Percentiles rank a stretch among this genome's conserved stretches.
phyloP scores from a whole-genome alignment of 129 eudicot genomes.

The Apium graveolens region DNA sequence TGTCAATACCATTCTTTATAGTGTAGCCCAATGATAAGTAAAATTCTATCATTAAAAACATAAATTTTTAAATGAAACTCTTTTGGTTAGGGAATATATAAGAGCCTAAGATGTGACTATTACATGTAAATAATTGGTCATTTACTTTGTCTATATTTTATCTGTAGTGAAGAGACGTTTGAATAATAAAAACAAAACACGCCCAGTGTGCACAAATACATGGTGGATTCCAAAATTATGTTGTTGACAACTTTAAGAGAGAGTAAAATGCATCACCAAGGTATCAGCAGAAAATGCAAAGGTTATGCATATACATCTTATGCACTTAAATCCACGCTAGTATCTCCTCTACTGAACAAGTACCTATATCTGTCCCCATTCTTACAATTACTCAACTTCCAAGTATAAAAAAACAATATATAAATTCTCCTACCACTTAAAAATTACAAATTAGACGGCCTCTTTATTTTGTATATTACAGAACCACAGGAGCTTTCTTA shows the following conservation, averaged over 20 bases:
- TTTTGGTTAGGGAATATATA: neutral
- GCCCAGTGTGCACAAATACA: neutral
- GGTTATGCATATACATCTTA: neutral
- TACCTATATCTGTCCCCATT: neutral
- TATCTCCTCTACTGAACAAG: neutral
- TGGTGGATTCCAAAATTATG: neutral
- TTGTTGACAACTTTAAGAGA: neutral
- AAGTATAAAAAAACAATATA: neutral
- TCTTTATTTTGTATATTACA: neutral
- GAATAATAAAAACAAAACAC: neutral
- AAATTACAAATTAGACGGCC: neutral
- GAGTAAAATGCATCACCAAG: neutral
- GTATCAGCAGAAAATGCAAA: neutral
- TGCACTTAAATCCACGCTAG: neutral
- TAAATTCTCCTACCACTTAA: neutral
- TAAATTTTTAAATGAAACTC: neutral
- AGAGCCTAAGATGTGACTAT: neutral
- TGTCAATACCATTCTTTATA: neutral
- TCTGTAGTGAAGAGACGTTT: neutral
- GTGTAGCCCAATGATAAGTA: neutral
- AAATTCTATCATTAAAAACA: neutral
- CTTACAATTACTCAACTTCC: neutral
- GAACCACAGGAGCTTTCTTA: neutral
- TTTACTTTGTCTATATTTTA: neutral
- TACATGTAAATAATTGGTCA: neutral